A percentile compares a stretch with the other conserved stretches of the same genome.
Evolutionary conservation across 805 yeast genomes (phyloP).

Genomic region (Candida xiaguanensis): DNA sequence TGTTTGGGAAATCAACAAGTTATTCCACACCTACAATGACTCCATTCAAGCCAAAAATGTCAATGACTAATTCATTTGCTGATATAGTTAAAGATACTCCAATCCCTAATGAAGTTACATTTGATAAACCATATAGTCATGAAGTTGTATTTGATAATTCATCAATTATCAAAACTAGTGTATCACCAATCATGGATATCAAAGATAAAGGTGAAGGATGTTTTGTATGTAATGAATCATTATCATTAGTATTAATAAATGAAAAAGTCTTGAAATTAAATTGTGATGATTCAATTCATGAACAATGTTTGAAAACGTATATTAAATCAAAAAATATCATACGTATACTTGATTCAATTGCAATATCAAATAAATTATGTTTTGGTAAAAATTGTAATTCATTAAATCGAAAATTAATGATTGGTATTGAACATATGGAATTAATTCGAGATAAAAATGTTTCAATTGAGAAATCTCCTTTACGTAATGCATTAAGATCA

Average conservation of each 20-base stretch:
- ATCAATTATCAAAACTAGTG: constrained; percentile 11
- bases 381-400: constrained; percentile 6
- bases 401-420: constrained; percentile 5
- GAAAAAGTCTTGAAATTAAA: constrained; percentile 45
- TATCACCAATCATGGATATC: constrained; percentile 5
- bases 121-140: constrained; percentile 5
- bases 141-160: constrained; percentile 1
- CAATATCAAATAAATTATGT: constrained; percentile 2
- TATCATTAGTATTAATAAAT: constrained; percentile 41
- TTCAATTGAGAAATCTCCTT: not conserved
- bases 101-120: not conserved
- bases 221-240: constrained; percentile 51
- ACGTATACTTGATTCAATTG: not conserved
- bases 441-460: not conserved
- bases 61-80: constrained; percentile 1
- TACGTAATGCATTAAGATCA: constrained; percentile 6
- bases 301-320: constrained; percentile 47
- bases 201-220: constrained; percentile 21
- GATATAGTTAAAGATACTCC: constrained; percentile 7
- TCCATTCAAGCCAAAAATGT: not conserved
- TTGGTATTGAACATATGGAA: not conserved
- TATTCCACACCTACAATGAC: not conserved
- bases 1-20: not conserved
- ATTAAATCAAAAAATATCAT: not conserved
- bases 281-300: constrained; percentile 58